Evolutionary conservation across 495 filamentous ascomycete genomes (phyloP), one percentile per base, ranked within the genome.

Genomic region (Aspergillus haitiensis): DNA sequence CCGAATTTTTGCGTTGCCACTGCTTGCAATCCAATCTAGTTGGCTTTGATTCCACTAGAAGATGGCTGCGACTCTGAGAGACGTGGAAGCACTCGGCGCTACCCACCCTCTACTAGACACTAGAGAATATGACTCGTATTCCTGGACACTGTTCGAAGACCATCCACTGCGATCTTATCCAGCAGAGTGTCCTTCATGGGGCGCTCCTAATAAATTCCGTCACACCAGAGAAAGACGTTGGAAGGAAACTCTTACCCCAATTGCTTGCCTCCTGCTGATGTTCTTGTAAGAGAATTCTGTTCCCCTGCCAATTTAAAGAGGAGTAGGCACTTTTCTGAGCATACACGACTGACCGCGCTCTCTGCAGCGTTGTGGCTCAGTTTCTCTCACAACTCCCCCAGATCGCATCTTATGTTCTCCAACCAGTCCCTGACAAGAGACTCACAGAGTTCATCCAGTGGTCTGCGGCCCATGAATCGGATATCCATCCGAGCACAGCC

Each of bases 401-500:
- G 18, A 35, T 58, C 5, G 18, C 60, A 11, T 59, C 63, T 8
- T 66, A 67, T 50, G 16, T 67, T 18, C 39, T 69, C 5, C 54
- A 60, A 8, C 54, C 48, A 4, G 50, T 34, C 9, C 45, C 56
- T 3, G 21, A 36, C 12, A 34, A 27, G 32, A 55, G 50, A 31
- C 49, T 56, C 10, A 39, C 54, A 5, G 63, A 50, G 9, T 60
- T 59, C 35, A 44, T 61, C 11, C 64, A 61, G 57, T 60, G 58
- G 60, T 50, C 62, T 8, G 50, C 33, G 13, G 80, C 13, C 10
- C 8, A 12, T 10, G 48, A 48, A 16, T 45, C 51, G 31, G 40
- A 53, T 27, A 7, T 78, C 84, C 56, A 76, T 76, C 6, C 88
- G 84, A 27, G 21, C 21, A 27, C 21, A 50, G 83, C 89, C 65